Percentiles rank a stretch among this genome's conserved stretches.
These are phyloP conservation scores for Iris macrosiphon DNA, from an alignment of 106 monocot genomes.

Conservation along the genomic window DNA sequence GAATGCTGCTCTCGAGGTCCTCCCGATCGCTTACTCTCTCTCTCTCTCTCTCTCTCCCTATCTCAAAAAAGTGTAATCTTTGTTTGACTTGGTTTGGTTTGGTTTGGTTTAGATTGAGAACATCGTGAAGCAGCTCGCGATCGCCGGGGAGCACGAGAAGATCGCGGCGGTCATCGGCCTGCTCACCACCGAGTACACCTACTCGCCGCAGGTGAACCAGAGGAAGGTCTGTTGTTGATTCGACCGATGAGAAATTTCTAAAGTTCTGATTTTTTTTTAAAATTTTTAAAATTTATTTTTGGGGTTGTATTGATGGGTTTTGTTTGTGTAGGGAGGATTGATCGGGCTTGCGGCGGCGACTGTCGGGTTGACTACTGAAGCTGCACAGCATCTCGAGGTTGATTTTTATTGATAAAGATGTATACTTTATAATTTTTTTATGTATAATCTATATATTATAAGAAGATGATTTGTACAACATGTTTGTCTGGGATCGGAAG, in stretches of 20 bases:
- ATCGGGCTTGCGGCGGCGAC: conserved; percentile 94
- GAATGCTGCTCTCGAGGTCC: conserved; percentile 97
- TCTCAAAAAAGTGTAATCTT: too few relatives aligned
- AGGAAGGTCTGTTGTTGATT: conserved; percentile 53
- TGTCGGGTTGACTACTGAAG: conserved; percentile 82
- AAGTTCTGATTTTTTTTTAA: background rate
- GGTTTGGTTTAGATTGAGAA: conserved; percentile 17
- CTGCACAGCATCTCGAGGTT: conserved; percentile 91
- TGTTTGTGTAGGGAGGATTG: conserved; percentile 70
- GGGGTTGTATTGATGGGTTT: too few relatives aligned
- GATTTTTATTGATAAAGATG: conserved; percentile 6
- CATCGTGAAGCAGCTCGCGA: conserved; percentile 22
- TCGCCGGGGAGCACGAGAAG: conserved; percentile 25
- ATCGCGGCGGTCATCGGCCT: conserved; percentile 18
- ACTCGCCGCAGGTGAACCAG: conserved; percentile 30
- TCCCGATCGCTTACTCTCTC: too few relatives aligned
- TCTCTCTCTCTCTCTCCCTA: too few relatives aligned
- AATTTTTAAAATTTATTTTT: background rate
- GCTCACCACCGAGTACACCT: conserved; percentile 15
- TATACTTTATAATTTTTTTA: too few relatives aligned
- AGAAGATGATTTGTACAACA: too few relatives aligned
- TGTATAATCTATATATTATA: too few relatives aligned
- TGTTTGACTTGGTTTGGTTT: background rate
- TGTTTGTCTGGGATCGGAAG: background rate
- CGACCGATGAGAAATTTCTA: too few relatives aligned